phyloP scores from a whole-genome alignment of 169 alveolate species.

The Neospora caninum region DNA sequence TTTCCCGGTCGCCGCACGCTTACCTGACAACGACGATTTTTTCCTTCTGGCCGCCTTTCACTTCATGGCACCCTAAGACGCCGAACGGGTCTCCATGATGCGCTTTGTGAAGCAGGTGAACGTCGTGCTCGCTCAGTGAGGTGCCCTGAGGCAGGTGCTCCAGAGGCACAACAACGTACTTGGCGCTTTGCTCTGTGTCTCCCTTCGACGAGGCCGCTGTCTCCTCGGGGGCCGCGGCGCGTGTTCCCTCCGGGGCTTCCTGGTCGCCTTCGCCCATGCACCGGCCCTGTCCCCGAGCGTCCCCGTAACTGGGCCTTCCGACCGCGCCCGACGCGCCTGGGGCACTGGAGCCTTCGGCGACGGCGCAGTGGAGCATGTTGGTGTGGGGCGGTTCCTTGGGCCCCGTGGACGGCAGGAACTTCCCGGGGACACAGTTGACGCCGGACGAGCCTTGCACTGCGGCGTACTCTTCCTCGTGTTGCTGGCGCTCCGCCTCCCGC shows the following conservation, averaged over 20 bases:
- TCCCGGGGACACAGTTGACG: no score
- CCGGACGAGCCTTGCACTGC: no score
- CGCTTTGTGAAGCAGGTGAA: slow-evolving; percentile 60
- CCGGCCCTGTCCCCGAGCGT: not conserved
- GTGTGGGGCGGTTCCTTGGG: slow-evolving; percentile 61
- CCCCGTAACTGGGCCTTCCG: no score
- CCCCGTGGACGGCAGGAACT: slow-evolving; percentile 50
- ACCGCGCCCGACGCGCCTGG: no score
- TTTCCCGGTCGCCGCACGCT: no score
- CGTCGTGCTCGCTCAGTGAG: slow-evolving; percentile 52
- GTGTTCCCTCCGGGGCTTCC: not conserved
- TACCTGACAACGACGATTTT: slow-evolving; percentile 48
- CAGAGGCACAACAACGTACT: slow-evolving; percentile 29
- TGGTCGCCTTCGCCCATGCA: not conserved
- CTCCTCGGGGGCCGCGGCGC: not conserved
- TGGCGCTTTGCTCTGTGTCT: not conserved
- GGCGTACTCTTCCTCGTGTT: no score
- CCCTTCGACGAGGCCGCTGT: not conserved
- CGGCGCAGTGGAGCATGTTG: slow-evolving; percentile 39
- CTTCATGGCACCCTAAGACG: slow-evolving; percentile 62
- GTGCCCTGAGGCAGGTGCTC: slow-evolving; percentile 46
- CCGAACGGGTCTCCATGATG: slow-evolving; percentile 63
- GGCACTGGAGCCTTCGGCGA: no score
- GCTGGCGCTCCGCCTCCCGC: no score
- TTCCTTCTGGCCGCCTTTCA: slow-evolving; percentile 15